Conservation (phyloP, 2,329 filamentous ascomycete genomes). For the Hypoxylon sp. region DNA sequence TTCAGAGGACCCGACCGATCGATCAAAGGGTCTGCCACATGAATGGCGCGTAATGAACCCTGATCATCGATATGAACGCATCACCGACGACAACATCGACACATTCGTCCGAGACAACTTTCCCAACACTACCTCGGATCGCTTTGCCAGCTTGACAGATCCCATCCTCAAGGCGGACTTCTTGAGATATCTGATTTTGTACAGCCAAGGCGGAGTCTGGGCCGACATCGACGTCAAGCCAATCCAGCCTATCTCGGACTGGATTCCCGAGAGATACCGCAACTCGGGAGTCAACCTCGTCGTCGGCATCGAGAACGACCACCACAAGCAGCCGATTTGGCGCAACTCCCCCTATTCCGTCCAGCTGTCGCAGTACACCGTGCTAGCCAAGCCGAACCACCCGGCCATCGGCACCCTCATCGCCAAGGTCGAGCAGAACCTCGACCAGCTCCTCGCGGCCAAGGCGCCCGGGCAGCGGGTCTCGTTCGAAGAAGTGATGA, state of each 20-base stretch:
- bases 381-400: conserved; percentile 75
- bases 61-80: conserved; percentile 42
- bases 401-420: conserved; percentile 72
- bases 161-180: conserved; percentile 66
- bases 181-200: conserved; percentile 67
- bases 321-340: conserved; percentile 45
- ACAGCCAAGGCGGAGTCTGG: conserved; percentile 76
- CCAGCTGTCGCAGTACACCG: conserved; percentile 79
- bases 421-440: conserved; percentile 62
- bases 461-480: conserved; percentile 24
- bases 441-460: conserved; percentile 34
- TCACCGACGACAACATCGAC: conserved; percentile 42
- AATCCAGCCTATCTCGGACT: conserved; percentile 69
- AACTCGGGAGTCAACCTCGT: conserved; percentile 67
- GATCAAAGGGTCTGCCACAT: conserved; percentile 42
- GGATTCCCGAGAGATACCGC: conserved; percentile 70
- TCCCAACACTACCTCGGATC: conserved; percentile 62
- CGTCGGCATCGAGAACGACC: conserved; percentile 75
- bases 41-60: conserved; percentile 40
- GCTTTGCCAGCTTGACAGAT: conserved; percentile 58
- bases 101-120: conserved; percentile 68
- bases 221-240: conserved; percentile 73
- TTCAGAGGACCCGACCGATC: conserved; percentile 40
- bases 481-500: conserved; percentile 46
- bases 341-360: conserved; percentile 73